Percentiles rank a stretch among this genome's conserved stretches.
phyloP scores from a whole-genome alignment of 306 rosid genomes.

The Vigna reflexopilosa region DNA sequence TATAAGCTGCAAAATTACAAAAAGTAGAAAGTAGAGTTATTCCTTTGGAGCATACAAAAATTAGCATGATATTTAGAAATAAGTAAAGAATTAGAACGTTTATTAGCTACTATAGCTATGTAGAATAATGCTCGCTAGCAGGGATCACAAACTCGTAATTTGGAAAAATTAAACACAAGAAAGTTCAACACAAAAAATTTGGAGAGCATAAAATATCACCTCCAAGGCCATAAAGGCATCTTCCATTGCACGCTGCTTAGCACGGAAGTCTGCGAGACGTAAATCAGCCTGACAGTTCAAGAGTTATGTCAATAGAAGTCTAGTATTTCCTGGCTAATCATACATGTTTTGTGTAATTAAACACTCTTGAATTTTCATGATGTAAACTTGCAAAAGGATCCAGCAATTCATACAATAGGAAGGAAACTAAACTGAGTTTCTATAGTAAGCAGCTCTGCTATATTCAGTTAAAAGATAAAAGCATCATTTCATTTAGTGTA shows the following conservation, averaged over 20 bases:
- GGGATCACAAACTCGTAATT: constrained; percentile 18
- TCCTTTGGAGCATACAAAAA: constrained; percentile 23
- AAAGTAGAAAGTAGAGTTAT: constrained; percentile 29
- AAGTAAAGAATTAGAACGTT: not conserved
- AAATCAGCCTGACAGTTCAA: constrained; percentile 79
- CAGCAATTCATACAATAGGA: constrained; percentile 24
- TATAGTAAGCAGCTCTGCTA: not conserved
- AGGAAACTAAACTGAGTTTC: not conserved
- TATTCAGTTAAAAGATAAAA: not conserved
- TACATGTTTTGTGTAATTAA: constrained; percentile 20
- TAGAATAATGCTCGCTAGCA: constrained; percentile 1
- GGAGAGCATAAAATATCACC: constrained; percentile 58
- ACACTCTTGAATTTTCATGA: not conserved
- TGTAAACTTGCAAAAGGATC: constrained; percentile 14
- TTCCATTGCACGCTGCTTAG: constrained; percentile 96
- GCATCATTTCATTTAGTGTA: constrained; percentile 15
- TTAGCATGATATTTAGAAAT: constrained; percentile 19
- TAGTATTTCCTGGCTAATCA: constrained; percentile 6
- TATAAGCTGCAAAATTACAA: constrained; percentile 70
- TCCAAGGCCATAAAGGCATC: constrained; percentile 93
- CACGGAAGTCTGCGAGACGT: constrained; percentile 87
- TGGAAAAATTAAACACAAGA: not conserved
- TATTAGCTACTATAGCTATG: not conserved
- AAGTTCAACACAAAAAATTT: constrained; percentile 10
- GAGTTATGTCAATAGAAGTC: constrained; percentile 38